A percentile compares a stretch with the other conserved stretches of the same genome.
phyloP scores from a whole-genome alignment of 208 protist species.

The Leishmania gerbilli region DNA sequence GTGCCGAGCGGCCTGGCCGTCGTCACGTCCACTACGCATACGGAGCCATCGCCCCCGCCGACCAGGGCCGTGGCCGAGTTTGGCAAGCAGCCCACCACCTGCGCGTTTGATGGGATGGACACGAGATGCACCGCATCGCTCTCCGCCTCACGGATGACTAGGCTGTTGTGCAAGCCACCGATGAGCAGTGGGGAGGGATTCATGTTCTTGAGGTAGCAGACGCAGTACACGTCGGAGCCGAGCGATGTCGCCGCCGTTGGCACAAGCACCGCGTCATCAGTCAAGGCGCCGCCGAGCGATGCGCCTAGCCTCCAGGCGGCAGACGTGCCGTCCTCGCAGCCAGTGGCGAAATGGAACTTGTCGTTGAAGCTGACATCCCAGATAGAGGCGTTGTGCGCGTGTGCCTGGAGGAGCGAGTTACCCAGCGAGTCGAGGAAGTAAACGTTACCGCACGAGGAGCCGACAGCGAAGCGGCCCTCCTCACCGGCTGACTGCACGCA shows the following conservation, averaged over 20 bases:
- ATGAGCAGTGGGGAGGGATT: constrained; percentile 57
- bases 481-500: constrained; percentile 66
- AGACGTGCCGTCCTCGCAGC: constrained; percentile 73
- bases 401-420: constrained; percentile 80
- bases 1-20: constrained; percentile 27
- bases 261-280: constrained; percentile 39
- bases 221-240: constrained; percentile 76
- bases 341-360: constrained; percentile 74
- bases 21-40: constrained; percentile 60
- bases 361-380: constrained; percentile 80
- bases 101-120: constrained; percentile 60
- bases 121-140: constrained; percentile 45
- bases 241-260: constrained; percentile 56
- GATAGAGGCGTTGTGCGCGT: constrained; percentile 77
- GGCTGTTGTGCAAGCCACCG: constrained; percentile 68
- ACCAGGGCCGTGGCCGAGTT: constrained; percentile 47
- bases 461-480: constrained; percentile 70
- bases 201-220: constrained; percentile 61
- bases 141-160: constrained; percentile 55
- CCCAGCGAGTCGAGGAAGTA: constrained; percentile 84
- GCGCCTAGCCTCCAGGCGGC: constrained; percentile 60
- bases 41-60: constrained; percentile 77
- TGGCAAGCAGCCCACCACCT: constrained; percentile 71
- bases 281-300: constrained; percentile 6
- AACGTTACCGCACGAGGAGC: constrained; percentile 78